Conservation (phyloP, 805 yeast species). For the Metschnikowia amazonensis region DNA sequence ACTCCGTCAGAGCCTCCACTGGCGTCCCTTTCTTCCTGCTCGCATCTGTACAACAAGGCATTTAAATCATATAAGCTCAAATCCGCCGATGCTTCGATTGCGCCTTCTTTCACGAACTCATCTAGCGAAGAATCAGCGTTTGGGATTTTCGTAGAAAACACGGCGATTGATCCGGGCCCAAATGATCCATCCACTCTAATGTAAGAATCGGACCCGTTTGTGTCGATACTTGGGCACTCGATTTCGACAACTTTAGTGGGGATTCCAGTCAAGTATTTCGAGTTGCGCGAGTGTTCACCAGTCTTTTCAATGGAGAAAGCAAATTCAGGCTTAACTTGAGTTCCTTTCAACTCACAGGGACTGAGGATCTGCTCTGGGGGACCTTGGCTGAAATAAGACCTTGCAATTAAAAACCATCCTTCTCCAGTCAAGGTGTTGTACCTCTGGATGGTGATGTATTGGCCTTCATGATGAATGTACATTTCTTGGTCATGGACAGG, state of each 20-base stretch:
- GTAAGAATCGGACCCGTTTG: slow-evolving; percentile 45
- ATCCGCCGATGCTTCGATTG: slow-evolving; percentile 62
- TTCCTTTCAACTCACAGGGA: slow-evolving; percentile 59
- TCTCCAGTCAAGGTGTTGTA: slow-evolving; percentile 77
- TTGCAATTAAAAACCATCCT: slow-evolving; percentile 86
- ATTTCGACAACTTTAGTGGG: slow-evolving; percentile 60
- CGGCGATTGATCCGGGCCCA: slow-evolving; percentile 89
- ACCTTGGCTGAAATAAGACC: slow-evolving; percentile 62
- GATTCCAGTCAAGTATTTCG: slow-evolving; percentile 51
- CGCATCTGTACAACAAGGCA: slow-evolving; percentile 70
- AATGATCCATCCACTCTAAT: slow-evolving; percentile 59
- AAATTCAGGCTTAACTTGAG: slow-evolving; percentile 53
- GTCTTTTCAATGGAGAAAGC: slow-evolving; percentile 52
- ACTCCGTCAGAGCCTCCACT: slow-evolving; percentile 69
- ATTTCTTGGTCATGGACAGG: slow-evolving; percentile 64
- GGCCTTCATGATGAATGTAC: slow-evolving; percentile 93
- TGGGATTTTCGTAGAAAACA: slow-evolving; percentile 66
- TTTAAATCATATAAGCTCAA: slow-evolving; percentile 69
- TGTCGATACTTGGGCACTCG: slow-evolving; percentile 45
- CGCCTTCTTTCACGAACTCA: slow-evolving; percentile 66
- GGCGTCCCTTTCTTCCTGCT: slow-evolving; percentile 82
- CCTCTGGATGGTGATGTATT: slow-evolving; percentile 86
- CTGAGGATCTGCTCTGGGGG: slow-evolving; percentile 51
- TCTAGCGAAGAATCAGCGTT: slow-evolving; percentile 66
- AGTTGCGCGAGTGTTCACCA: slow-evolving; percentile 46